Conservation (phyloP, 164 flowering plant genomes). For the Liquidambar formosana region DNA sequence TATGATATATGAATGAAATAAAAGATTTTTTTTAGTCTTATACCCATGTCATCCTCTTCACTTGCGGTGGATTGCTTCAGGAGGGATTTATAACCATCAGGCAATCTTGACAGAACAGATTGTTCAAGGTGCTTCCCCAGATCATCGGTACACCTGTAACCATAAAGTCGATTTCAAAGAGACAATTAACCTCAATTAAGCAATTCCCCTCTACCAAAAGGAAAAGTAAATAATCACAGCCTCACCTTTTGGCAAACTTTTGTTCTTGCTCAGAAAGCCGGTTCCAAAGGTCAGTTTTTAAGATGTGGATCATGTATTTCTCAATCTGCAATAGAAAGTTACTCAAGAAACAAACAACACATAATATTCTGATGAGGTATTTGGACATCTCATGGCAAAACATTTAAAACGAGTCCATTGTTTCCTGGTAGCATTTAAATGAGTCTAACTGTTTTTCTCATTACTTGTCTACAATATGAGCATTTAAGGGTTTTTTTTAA, state of each 20-base stretch:
- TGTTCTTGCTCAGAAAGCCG: constrained; percentile 75
- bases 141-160: constrained; percentile 60
- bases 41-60: constrained; percentile 97
- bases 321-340: constrained; percentile 62
- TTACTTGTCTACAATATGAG: background rate
- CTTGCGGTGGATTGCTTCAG: constrained; percentile 81
- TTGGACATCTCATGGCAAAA: background rate
- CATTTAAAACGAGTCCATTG: background rate
- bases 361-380: background rate
- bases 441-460: background rate
- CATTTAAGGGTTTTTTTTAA: background rate
- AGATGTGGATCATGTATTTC: constrained; percentile 63
- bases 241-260: constrained; percentile 61
- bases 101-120: constrained; percentile 72
- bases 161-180: constrained; percentile 9
- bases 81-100: constrained; percentile 69
- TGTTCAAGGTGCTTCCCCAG: constrained; percentile 67
- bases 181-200: background rate
- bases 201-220: background rate
- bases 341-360: background rate
- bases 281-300: constrained; percentile 53
- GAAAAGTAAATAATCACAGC: background rate
- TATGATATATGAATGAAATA: background rate
- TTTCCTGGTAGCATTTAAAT: constrained; percentile 1
- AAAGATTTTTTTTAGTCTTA: background rate